A percentile compares a stretch with the other conserved stretches of the same genome.
Evolutionary conservation across 345 rosid genomes (phyloP).

Genomic region (Rhodamnia rubescens): DNA sequence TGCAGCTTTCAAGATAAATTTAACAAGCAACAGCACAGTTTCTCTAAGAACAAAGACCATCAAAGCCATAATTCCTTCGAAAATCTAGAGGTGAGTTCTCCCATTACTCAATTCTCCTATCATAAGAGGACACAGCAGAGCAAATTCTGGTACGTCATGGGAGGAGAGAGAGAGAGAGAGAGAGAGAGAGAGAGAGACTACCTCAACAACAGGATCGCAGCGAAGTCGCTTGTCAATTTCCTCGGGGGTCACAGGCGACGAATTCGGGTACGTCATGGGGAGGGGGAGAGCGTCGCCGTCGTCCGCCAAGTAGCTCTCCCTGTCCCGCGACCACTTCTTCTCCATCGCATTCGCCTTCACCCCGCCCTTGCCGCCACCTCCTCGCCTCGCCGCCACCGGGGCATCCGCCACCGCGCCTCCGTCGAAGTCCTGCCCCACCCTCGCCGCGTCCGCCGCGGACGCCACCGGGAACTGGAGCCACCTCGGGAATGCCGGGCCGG

Average conservation of each 20-base stretch:
- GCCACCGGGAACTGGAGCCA: constrained; percentile 25
- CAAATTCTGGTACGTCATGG: too few relatives aligned
- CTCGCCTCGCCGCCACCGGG: constrained; percentile 6
- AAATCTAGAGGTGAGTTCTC: not conserved
- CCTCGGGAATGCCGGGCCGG: constrained; percentile 32
- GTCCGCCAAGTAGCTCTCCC: constrained; percentile 68
- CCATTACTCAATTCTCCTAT: not conserved
- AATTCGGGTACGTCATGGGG: constrained; percentile 82
- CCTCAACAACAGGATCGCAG: constrained; percentile 72
- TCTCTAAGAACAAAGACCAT: not conserved
- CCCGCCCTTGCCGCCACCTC: constrained; percentile 11
- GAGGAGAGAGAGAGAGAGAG: too few relatives aligned
- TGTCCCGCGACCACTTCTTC: constrained; percentile 63
- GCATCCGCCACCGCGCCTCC: constrained; percentile 15
- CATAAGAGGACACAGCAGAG: not conserved
- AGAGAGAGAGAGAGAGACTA: not conserved
- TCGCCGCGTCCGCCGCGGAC: constrained; percentile 25
- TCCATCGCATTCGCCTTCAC: constrained; percentile 50
- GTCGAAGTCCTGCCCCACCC: constrained; percentile 29
- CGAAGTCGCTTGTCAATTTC: constrained; percentile 62
- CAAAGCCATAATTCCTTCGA: not conserved
- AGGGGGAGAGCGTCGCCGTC: constrained; percentile 78
- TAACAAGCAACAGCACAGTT: not conserved
- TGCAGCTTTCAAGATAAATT: not conserved
- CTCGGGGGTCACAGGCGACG: constrained; percentile 66